Evolutionary conservation across 176 grass and related monocot genomes (phyloP), one percentile per base, ranked within the genome.

Genomic region (Eremochloa ophiuroides): DNA sequence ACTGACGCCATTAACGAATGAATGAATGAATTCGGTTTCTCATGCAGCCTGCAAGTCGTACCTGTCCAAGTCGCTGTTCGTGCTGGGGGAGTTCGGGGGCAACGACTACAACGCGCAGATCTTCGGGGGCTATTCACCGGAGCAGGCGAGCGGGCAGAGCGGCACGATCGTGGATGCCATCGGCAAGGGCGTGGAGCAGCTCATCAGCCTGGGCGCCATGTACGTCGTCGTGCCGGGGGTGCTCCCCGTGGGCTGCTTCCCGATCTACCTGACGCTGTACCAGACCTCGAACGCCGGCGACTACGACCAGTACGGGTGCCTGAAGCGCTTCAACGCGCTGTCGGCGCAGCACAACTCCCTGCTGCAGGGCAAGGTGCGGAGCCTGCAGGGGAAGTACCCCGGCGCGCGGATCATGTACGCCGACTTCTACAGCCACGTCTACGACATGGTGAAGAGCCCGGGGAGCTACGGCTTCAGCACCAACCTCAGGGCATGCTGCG

Each of bases 61-160:
- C 73, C 64, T 97, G 5, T 63, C 76, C 62, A 93, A 89, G 29
- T 97, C 91, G 1, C 88, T 97, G 17, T 97, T 97, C 76, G 81
- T 97, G 0, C 76, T 97, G 2, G 94, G 94, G 46, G 94, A 97
- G 89, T 86, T 97, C 62, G 94, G 94, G 12, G 94, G 94, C 37
- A 99, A 99, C 76, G 97, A 99, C 80, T 99, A 99, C 88, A 95
- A 95, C 79, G 91, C 97, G 0, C 85, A 84, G 79, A 43, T 99
- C 28, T 99, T 99, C 82, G 82, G 85, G 46, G 93, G 97, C 4
- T 82, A 90, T 84, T 65, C 73, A 1, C 79, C 93, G 23, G 82
- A 90, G 55, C 51, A 86, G 60, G 91, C 90, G 2, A 59, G 66
- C 6, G 34, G 88, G 6, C 92, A 86, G 51, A 77, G 73, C 61